A percentile compares a stretch with the other conserved stretches of the same genome.
These are phyloP conservation scores for Scheffersomyces spartinae DNA, from an alignment of 805 yeast genomes.

Conservation along the genomic window DNA sequence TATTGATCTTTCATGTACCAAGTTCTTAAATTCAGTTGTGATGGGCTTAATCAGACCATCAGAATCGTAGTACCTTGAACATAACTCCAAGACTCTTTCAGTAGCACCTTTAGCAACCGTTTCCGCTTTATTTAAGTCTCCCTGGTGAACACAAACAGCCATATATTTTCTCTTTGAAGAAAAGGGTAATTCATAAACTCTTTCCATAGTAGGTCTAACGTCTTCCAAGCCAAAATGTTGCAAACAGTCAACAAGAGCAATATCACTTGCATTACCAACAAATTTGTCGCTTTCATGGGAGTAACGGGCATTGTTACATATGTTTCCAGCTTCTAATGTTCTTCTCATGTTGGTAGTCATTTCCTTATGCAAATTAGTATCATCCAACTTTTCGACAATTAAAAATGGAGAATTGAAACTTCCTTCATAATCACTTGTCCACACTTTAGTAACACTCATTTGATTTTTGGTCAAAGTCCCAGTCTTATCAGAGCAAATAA, in stretches of 20 bases:
- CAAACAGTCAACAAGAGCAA: slow-evolving; percentile 74
- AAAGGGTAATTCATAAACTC: slow-evolving; percentile 72
- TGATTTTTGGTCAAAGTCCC: slow-evolving; percentile 86
- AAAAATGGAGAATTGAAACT: slow-evolving; percentile 26
- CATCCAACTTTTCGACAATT: slow-evolving; percentile 36
- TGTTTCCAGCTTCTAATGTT: slow-evolving; percentile 52
- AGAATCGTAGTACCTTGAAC: slow-evolving; percentile 46
- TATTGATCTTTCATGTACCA: slow-evolving; percentile 47
- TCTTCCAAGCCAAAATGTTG: slow-evolving; percentile 65
- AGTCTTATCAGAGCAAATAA: slow-evolving; percentile 85
- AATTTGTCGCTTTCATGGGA: slow-evolving; percentile 58
- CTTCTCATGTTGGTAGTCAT: slow-evolving; percentile 44
- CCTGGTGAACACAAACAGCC: slow-evolving; percentile 67
- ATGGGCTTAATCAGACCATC: slow-evolving; percentile 52
- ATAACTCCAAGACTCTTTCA: slow-evolving; percentile 56
- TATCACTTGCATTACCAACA: slow-evolving; percentile 91
- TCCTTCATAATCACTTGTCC: slow-evolving; percentile 56
- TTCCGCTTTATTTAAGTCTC: slow-evolving; percentile 42
- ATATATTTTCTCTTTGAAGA: slow-evolving; percentile 76
- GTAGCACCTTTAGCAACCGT: slow-evolving; percentile 85
- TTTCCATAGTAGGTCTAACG: slow-evolving; percentile 43
- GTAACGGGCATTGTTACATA: slow-evolving; percentile 66
- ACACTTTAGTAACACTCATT: slow-evolving; percentile 77
- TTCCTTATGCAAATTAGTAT: slow-evolving; percentile 27
- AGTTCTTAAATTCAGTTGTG: slow-evolving; percentile 34